Percentiles rank a stretch among this genome's conserved stretches.
These are phyloP conservation scores for Aethionema arabicum DNA, from an alignment of 345 rosid genomes.

Conservation along the genomic window DNA sequence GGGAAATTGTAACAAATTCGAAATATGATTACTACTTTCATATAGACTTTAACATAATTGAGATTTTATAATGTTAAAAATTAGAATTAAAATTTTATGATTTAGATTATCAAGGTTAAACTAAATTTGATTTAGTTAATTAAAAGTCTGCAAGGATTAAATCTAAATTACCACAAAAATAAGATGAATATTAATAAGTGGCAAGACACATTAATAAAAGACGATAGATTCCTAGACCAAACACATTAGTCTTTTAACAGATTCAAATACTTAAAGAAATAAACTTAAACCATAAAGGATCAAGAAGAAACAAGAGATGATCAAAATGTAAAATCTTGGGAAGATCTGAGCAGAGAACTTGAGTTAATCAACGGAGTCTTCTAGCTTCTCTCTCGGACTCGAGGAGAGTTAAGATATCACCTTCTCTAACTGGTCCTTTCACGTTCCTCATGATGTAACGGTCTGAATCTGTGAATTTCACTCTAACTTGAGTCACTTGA, in stretches of 20 bases:
- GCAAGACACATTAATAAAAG: background rate
- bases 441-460: slow-evolving; percentile 75
- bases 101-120: no score
- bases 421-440: slow-evolving; percentile 86
- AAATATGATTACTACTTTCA: no score
- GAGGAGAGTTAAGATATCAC: slow-evolving; percentile 73
- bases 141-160: no score
- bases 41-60: no score
- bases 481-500: slow-evolving; percentile 43
- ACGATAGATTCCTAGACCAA: slow-evolving; percentile 15
- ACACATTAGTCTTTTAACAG: slow-evolving; percentile 13
- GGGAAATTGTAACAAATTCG: no score
- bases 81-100: no score
- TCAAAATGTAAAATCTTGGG: slow-evolving; percentile 17
- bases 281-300: background rate
- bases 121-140: no score
- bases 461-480: slow-evolving; percentile 42
- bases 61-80: no score
- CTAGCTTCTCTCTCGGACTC: slow-evolving; percentile 91
- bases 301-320: slow-evolving; percentile 19
- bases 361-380: slow-evolving; percentile 60
- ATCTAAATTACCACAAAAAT: no score
- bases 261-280: slow-evolving; percentile 10
- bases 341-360: slow-evolving; percentile 2
- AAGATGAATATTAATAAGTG: no score